Conservation (phyloP, 495 filamentous ascomycete genomes). For the Podospora pseudocomata region DNA sequence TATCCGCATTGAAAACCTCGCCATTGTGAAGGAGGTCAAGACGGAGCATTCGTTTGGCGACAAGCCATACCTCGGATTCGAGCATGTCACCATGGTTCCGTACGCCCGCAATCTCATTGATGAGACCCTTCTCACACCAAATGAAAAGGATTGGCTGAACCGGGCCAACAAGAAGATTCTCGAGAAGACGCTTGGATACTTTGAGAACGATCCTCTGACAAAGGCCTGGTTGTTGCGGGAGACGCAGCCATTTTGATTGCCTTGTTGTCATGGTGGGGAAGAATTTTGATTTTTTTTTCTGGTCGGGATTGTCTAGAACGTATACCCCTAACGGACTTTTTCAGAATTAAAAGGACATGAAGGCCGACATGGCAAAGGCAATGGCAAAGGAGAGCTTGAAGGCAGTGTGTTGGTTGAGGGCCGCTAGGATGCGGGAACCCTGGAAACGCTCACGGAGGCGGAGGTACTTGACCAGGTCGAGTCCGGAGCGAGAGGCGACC, state of each 20-base stretch:
- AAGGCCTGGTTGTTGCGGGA: conserved; percentile 83
- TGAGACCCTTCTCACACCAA: conserved; percentile 61
- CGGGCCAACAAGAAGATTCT: conserved; percentile 77
- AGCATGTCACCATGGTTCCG: conserved; percentile 96
- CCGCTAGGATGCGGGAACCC: conserved; percentile 55
- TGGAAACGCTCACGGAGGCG: conserved; percentile 35
- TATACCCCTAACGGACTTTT: conserved; percentile 1
- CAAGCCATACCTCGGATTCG: conserved; percentile 89
- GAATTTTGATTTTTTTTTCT: neutral
- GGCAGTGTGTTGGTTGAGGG: conserved; percentile 62
- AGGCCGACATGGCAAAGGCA: conserved; percentile 74
- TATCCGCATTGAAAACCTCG: conserved; percentile 95
- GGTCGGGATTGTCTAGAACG: neutral
- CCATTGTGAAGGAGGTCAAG: conserved; percentile 82
- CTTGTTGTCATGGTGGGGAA: neutral
- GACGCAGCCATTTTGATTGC: conserved; percentile 54
- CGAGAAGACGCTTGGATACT: conserved; percentile 78
- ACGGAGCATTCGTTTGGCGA: conserved; percentile 87
- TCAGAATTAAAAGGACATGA: conserved; percentile 55
- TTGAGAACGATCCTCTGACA: conserved; percentile 65
- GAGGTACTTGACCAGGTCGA: conserved; percentile 54
- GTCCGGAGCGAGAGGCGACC: conserved; percentile 69
- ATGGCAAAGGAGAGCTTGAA: conserved; percentile 77
- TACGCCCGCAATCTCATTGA: conserved; percentile 90
- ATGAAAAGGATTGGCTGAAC: conserved; percentile 84